These are phyloP conservation scores for Suillus brevipes DNA, from an alignment of 768 basidiomycete species.

Conservation along the genomic window DNA sequence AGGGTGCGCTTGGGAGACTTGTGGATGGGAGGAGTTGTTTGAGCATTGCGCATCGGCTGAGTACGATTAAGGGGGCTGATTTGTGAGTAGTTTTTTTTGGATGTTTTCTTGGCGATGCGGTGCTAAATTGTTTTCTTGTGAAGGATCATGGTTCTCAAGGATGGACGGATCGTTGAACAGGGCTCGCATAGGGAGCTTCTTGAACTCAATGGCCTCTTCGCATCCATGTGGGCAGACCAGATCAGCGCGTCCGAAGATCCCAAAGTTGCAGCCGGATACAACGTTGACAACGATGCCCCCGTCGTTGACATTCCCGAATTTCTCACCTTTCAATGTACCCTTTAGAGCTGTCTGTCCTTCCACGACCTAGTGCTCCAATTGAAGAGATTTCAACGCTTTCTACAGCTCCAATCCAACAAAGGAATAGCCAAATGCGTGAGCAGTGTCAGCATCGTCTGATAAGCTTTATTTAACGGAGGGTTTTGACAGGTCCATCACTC, in stretches of 20 bases:
- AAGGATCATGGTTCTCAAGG: conserved; percentile 88
- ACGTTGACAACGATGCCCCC: conserved; percentile 20
- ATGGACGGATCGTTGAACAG: conserved; percentile 84
- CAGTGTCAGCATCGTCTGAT: background rate
- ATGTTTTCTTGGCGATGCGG: background rate
- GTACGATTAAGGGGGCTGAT: conserved; percentile 58
- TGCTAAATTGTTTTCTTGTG: conserved; percentile 7
- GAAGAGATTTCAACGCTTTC: background rate
- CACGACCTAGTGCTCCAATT: background rate
- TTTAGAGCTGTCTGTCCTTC: background rate
- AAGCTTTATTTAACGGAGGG: background rate
- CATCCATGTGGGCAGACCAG: conserved; percentile 89
- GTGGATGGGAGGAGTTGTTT: conserved; percentile 25
- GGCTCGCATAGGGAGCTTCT: conserved; percentile 80
- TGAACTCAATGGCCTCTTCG: conserved; percentile 69
- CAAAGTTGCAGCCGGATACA: conserved; percentile 27
- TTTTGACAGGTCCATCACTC: conserved; percentile 16
- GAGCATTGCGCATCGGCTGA: conserved; percentile 27
- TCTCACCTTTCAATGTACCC: background rate
- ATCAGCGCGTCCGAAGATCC: conserved; percentile 47
- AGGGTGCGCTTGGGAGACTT: conserved; percentile 34
- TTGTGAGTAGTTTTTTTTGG: conserved; percentile 43
- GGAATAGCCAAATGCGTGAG: conserved; percentile 16
- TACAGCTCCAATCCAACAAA: background rate
- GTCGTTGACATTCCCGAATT: conserved; percentile 18